Base-by-base conservation (phyloP, 78 protist genomes). In the Dictyostelium firmibasis region DNA sequence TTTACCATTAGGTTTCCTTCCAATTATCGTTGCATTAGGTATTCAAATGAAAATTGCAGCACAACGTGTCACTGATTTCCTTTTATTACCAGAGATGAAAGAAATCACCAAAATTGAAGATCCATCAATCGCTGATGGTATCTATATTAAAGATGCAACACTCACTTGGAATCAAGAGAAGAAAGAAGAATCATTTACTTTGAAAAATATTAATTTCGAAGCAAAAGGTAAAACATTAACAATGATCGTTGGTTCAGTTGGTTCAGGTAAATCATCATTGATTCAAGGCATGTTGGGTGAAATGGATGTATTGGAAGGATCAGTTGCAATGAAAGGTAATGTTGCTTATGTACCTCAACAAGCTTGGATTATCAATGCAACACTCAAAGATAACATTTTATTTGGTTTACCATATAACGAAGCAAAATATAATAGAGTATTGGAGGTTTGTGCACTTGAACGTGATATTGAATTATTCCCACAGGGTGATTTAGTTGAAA, bases 291-390 rank as follows among this genome's bases (percentile, higher is more conserved):
- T 97, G 16, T 91, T 96, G 7, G 98, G 98, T 31, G 98, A 97
- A 16, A 84, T 98, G 93, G 72, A 64, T 20, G 29, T 36, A 1
- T 62, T 62, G 2, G 64, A 31, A 7, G 96, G 96, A 6, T 18
- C 76, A 1, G 14, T 70, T 4, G 86, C 44, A n/a, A 13, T 78
- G 4, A 67, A 62, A 43, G 97, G 97, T 35, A 14, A 41, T 18
- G 77, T 95, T 14, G 99, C 99, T 4, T 98, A 92, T 92, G 97
- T 57, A 4, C 67, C 99, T 16, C 99, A 99, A 91, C 97, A 96
- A 84, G 84, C 99, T 20, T 98, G 99, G 99, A 96, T 98, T 50
- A n/a, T 79, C 38, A 92, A 97, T 81, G 98, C 96, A 8, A 92
- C 99, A 2, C 41, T 99, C 8, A 83, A 97, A 1, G 99, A 97